Conservation (phyloP, 2,329 filamentous ascomycete genomes). For the Beauveria bassiana region DNA sequence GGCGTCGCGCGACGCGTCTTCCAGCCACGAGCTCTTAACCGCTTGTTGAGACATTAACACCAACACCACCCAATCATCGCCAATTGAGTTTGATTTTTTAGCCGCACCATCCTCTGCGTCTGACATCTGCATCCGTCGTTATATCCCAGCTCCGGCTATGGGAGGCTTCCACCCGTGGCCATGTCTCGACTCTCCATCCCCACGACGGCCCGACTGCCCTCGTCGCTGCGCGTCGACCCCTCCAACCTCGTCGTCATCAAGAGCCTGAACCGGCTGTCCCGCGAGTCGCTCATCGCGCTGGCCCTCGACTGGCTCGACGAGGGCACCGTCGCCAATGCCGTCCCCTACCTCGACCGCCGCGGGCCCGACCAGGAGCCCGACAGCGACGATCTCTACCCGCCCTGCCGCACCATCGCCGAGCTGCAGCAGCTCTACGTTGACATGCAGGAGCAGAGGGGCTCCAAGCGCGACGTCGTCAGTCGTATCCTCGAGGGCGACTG, state of each 20-base stretch:
- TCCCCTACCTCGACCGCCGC: conserved; percentile 24
- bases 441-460: conserved; percentile 52
- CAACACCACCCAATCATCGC: background rate
- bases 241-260: conserved; percentile 58
- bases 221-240: conserved; percentile 59
- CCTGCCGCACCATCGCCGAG: conserved; percentile 55
- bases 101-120: background rate
- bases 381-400: conserved; percentile 59
- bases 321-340: conserved; percentile 49
- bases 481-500: conserved; percentile 62
- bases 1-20: conserved; percentile 1
- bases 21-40: background rate
- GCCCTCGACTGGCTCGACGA: conserved; percentile 72
- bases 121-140: no score
- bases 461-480: conserved; percentile 55
- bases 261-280: conserved; percentile 61
- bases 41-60: background rate
- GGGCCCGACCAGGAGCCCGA: conserved; percentile 45
- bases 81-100: background rate
- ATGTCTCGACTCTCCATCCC: conserved; percentile 59
- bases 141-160: background rate
- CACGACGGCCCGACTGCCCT: conserved; percentile 63
- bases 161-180: background rate
- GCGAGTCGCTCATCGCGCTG: conserved; percentile 63
- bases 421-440: conserved; percentile 58